Base-by-base conservation (phyloP, 805 yeast species). In the Zygotorulaspora chibaensis region DNA sequence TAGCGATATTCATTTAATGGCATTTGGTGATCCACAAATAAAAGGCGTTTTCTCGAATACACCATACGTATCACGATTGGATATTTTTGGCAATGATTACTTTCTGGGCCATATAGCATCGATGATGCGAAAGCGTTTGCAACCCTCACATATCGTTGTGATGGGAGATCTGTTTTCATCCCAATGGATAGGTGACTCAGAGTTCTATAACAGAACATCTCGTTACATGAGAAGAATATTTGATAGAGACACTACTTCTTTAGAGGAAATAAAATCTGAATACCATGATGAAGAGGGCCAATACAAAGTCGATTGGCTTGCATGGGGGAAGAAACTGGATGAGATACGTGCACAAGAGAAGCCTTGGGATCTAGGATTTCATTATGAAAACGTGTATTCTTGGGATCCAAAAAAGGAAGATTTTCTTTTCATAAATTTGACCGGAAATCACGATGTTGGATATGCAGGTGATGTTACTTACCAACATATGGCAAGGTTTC, bases 11-110 rank as follows among this genome's bases (percentile, higher is more conserved):
- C 79, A 79, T 51, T 66, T 93, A 66, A 64, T 90, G 52, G 84
- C 96, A 5, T 83, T 89, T 64, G 99, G 98, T 6, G 99, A 93
- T 60, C 99, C 99, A 0, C 99, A 93, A 69, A 90, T 93, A 64
- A 86, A 91, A 51, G 99, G 99, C 2, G 79, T 82, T 55, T 81
- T 87, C 84, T 77, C 76, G 7, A 69, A 72, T 20, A 84, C 96
- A 1, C 78, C 83, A 11, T 80, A 82, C 58, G 71, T 87, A 47
- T 84, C 86, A 48, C 67, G 87, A 42, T 68, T 93, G 20, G 99
- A 93, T 61, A 84, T 86, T 45, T 84, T 66, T 59, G 99, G 96
- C 2, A 93, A 93, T 68, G 99, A 93, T 68, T 76, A 79, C 54
- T 93, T 83, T 59, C 68, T 93, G 49, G 95, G 96, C 1, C 97